Evolutionary conservation across 139 green algal genomes (phyloP), one percentile per base, ranked within the genome.

Genomic region (Picochlorum costavermella): DNA sequence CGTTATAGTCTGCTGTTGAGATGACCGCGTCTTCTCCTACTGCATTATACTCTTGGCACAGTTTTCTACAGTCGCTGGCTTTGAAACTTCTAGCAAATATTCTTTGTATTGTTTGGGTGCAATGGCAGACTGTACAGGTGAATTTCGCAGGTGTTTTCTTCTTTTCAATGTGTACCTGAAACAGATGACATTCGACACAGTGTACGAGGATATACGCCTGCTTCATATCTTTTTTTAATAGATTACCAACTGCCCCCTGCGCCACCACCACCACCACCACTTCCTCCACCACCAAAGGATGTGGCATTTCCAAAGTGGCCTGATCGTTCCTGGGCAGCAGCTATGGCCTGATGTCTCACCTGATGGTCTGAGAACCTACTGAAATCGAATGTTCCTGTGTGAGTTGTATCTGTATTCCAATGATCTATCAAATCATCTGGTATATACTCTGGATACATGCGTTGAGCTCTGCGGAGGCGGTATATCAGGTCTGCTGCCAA

Each of bases 221-320:
- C 33, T 40, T 40, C 33, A 40, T 40, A 40, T 4, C 30, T 36
- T 40, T 40, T 40, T 40, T 40, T 12, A 12, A 40, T 40, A 11
- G 46, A 61, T 71, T 36, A 56, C 66, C 69, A 83, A 66, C 67
- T 71, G 14, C 75, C 66, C 25, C 60, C 60, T 23, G 36, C 60
- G 10, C 56, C 56, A 8, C 58, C 58, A 45, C 77, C 77, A 2
- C 66, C 64, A 40, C 77, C 77, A 28, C 69, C 70, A 14, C 77
- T 65, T 50, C 75, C 75, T 53, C 75, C 75, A 49, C 75, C 76
- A 11, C 76, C 76, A 58, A 79, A 83, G 8, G 48, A 50, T 0
- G 25, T 5, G 2, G 43, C 6, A 37, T 63, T 53, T 12, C 76
- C 76, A 23, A 36, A 44, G 13, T 48, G 31, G n/a, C 76, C 76